These are phyloP conservation scores for Pseudocercospora eumusae DNA, from an alignment of 2,329 filamentous ascomycete species.

Conservation along the genomic window DNA sequence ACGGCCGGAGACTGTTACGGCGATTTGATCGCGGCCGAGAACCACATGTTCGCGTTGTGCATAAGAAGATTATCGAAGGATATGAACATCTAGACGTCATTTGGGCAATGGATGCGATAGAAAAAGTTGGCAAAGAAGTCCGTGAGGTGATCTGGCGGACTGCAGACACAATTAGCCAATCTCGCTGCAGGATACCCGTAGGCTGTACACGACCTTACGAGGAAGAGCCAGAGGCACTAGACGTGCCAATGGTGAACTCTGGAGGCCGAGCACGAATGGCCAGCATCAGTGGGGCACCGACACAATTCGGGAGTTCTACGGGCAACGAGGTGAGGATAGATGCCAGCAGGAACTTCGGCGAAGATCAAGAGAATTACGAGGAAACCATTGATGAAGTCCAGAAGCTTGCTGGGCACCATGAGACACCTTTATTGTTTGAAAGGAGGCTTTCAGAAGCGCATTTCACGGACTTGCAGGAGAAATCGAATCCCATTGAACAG, in stretches of 20 bases:
- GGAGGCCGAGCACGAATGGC: constrained; percentile 36
- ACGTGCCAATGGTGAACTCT: constrained; percentile 35
- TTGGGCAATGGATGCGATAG: constrained; percentile 86
- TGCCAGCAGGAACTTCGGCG: constrained; percentile 13
- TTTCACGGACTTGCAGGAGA: constrained; percentile 37
- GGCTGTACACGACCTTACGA: constrained; percentile 58
- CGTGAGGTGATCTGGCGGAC: constrained; percentile 84
- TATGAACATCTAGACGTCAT: constrained; percentile 95
- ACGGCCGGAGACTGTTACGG: constrained; percentile 71
- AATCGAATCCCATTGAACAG: constrained; percentile 34
- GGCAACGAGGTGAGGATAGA: constrained; percentile 16
- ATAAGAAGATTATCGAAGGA: constrained; percentile 77
- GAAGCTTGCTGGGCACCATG: constrained; percentile 14
- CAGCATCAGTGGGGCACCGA: constrained; percentile 31
- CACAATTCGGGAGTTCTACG: neutral
- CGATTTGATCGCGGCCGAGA: constrained; percentile 77
- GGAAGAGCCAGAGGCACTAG: constrained; percentile 26
- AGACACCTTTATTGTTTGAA: constrained; percentile 12
- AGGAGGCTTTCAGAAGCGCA: constrained; percentile 23
- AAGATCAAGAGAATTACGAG: constrained; percentile 17
- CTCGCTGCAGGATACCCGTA: constrained; percentile 62
- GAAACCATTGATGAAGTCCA: constrained; percentile 20
- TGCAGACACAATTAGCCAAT: constrained; percentile 56
- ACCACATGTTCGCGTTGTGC: constrained; percentile 76
- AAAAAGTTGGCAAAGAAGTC: constrained; percentile 79